Percentiles rank a stretch among this genome's conserved stretches.
phyloP scores from a whole-genome alignment of 176 grass and related monocot species.

The Carex cristatella region DNA sequence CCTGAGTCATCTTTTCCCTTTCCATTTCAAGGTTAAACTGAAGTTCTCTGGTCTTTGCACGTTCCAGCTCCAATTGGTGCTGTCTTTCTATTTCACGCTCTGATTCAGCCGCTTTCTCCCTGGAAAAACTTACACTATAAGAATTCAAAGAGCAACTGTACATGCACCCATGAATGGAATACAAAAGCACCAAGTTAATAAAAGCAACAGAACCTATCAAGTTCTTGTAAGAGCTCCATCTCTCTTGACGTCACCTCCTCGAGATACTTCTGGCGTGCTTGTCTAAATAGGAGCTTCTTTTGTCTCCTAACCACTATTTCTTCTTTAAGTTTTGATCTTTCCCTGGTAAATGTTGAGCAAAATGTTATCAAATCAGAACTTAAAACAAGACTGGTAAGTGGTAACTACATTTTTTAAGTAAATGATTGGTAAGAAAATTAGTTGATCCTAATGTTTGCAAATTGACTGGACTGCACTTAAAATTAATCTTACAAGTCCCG shows the following conservation, averaged over 20 bases:
- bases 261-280: slow-evolving; percentile 66
- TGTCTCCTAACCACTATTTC: slow-evolving; percentile 74
- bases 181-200: neutral
- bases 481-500: slow-evolving; percentile 62
- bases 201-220: slow-evolving; percentile 60
- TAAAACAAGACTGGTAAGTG: slow-evolving; percentile 15
- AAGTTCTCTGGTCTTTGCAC: slow-evolving; percentile 74
- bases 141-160: slow-evolving; percentile 14
- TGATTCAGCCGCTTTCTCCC: slow-evolving; percentile 61
- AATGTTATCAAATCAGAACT: slow-evolving; percentile 3
- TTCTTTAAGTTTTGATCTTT: slow-evolving; percentile 77
- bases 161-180: neutral
- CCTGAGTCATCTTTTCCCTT: slow-evolving; percentile 87
- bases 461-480: slow-evolving; percentile 21
- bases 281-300: slow-evolving; percentile 83
- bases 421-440: neutral
- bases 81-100: slow-evolving; percentile 83
- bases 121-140: slow-evolving; percentile 24
- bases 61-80: slow-evolving; percentile 68
- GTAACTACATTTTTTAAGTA: slow-evolving; percentile 9
- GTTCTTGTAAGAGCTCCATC: slow-evolving; percentile 89
- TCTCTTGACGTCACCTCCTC: slow-evolving; percentile 65
- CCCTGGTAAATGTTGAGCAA: slow-evolving; percentile 34
- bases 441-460: neutral
- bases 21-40: slow-evolving; percentile 86